Evolutionary conservation across 495 filamentous ascomycete species (phyloP), one percentile per base, ranked within the genome.

Genomic region (Annulohypoxylon bovei): DNA sequence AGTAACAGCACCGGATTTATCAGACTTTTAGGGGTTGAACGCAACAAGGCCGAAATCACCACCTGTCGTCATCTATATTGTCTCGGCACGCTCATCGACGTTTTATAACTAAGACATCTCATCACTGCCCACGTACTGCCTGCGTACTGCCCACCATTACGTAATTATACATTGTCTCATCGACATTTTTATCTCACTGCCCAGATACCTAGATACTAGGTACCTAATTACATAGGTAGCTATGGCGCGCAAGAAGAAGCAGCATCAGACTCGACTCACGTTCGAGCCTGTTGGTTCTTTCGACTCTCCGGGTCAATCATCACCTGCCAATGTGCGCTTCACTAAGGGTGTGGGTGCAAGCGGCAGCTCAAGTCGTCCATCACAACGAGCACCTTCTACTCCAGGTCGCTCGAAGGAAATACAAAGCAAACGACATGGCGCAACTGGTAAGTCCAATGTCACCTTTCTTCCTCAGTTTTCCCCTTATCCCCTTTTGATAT

Each of bases 191-290:
- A n/a, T n/a, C n/a, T n/a, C n/a, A n/a, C n/a, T n/a, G n/a, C n/a
- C n/a, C n/a, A n/a, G n/a, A n/a, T n/a, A n/a, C n/a, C n/a, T n/a
- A n/a, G n/a, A n/a, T n/a, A n/a, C n/a, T n/a, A n/a, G n/a, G n/a
- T n/a, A n/a, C n/a, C n/a, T n/a, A n/a, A n/a, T n/a, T n/a, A n/a
- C n/a, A n/a, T n/a, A 14, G 12, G 12, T 20, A 60, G 39, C 35
- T 53, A 77, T 77, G 73, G 62, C 72, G 12, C 70, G 60, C 27
- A 77, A 73, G 52, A 75, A 68, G 44, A 75, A 70, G 44, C 73
- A 68, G 44, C 65, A 39, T 12, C 75, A 77, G 16, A 53, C 75
- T 18, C 65, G 50, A 52, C 70, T 77, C 50, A 73, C 65, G 0
- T 77, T 77, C 33, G 70, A 77, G 59, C 59, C 70, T 30, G 56